Evolutionary conservation across 148 eudicot species (phyloP).

Genomic region (Rhododendron mucronatum): DNA sequence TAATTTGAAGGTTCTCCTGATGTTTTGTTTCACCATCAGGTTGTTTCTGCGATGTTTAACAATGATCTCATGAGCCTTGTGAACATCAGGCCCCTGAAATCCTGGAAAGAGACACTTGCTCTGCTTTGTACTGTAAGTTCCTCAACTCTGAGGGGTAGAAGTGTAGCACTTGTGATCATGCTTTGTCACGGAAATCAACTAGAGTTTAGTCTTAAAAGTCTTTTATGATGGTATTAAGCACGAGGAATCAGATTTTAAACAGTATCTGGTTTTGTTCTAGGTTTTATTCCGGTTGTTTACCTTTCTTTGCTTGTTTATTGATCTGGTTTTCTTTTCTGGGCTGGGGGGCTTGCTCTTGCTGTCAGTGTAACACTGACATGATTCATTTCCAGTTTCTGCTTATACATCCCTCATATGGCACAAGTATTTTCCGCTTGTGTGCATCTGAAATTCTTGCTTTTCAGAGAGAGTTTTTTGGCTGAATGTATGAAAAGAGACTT

Average conservation of each 20-base stretch:
- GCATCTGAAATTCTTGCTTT: neutral
- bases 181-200: neutral
- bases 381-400: neutral
- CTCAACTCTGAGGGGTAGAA: neutral
- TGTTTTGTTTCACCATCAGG: conserved; percentile 32
- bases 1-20: neutral
- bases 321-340: neutral
- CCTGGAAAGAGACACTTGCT: conserved; percentile 98
- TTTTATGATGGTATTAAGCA: neutral
- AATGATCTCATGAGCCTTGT: conserved; percentile 82
- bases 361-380: neutral
- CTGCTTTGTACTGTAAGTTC: conserved; percentile 91
- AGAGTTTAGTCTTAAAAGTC: neutral
- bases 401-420: neutral
- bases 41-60: conserved; percentile 92
- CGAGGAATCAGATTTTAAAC: neutral
- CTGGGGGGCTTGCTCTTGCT: neutral
- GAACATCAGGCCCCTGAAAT: conserved; percentile 76
- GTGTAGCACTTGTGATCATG: neutral
- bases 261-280: neutral
- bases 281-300: neutral
- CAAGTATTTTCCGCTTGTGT: neutral
- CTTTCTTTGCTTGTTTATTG: neutral
- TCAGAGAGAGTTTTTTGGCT: neutral
- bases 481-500: neutral